These are phyloP conservation scores for Aspergillus sp. DNA, from an alignment of 2,329 filamentous ascomycete species.

Conservation along the genomic window DNA sequence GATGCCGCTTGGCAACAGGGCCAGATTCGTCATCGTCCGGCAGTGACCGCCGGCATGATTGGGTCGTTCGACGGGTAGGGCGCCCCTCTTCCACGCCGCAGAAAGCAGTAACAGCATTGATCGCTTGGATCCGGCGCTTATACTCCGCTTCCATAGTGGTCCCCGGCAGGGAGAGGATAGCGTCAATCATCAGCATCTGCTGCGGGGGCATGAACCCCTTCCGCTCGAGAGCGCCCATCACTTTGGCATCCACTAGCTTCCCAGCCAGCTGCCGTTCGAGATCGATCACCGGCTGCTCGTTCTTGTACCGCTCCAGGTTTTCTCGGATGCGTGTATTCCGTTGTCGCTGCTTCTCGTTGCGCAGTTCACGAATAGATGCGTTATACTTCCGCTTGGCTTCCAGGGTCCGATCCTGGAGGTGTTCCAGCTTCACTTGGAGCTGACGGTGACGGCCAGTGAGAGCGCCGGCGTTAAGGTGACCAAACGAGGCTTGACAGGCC, in stretches of 20 bases:
- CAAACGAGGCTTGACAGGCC: not conserved
- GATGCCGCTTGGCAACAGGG: conserved; percentile 45
- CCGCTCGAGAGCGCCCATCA: conserved; percentile 21
- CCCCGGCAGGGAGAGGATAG: conserved; percentile 25
- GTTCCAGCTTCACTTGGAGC: conserved; percentile 6
- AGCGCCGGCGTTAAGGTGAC: not conserved
- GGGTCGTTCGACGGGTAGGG: conserved; percentile 13
- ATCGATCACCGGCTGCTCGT: conserved; percentile 30
- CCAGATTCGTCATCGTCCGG: conserved; percentile 50
- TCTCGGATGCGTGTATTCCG: conserved; percentile 21
- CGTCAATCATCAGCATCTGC: conserved; percentile 10
- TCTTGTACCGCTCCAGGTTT: conserved; percentile 27
- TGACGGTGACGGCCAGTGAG: not conserved
- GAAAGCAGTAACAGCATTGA: conserved; percentile 27
- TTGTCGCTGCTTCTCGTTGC: conserved; percentile 23
- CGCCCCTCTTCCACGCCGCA: conserved; percentile 27
- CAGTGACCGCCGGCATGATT: conserved; percentile 37
- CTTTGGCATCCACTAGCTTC: conserved; percentile 26
- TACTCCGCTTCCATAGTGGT: conserved; percentile 25
- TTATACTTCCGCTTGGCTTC: conserved; percentile 11
- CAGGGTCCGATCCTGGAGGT: not conserved
- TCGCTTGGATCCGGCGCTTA: conserved; percentile 24
- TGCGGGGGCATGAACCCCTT: conserved; percentile 5
- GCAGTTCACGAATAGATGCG: conserved; percentile 16
- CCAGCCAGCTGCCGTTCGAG: conserved; percentile 25